Evolutionary conservation across 2,329 filamentous ascomycete genomes (phyloP), one percentile per base, ranked within the genome.

Genomic region (Corinectria fuckeliana): DNA sequence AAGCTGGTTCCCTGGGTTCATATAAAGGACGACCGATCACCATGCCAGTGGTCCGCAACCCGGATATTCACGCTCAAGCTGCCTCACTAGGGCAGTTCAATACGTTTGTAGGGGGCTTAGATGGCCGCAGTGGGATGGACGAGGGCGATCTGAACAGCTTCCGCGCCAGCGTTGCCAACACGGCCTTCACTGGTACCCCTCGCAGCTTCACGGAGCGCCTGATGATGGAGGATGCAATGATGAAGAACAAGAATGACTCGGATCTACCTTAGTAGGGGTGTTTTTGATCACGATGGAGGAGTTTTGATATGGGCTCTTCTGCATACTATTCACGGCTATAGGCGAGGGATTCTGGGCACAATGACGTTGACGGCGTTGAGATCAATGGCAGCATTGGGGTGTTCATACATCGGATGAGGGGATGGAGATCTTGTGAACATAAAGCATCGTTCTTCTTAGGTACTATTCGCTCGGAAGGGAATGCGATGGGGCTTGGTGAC

Each of bases 11-110:
- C 6, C 70, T 82, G 13, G 83, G 83, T 3, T 85, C 83, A n/a
- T 85, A 84, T 65, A 83, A 80, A 66, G 83, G 83, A 41, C 78
- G 78, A 18, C 78, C 83, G 13, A 80, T 87, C 47, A 76, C 78
- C 32, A 83, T 85, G 74, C 79, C 81, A 2, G 76, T 85, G 13
- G 78, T 86, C 44, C 78, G 77, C 47, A 78, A 82, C 48, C 77
- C 81, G 8, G 78, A 82, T 20, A 53, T 86, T 1, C 79, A 83
- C 56, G 81, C 79, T 21, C 75, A 77, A 63, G 82, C 82, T 2
- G 79, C 77, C 10, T 78, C 79, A 10, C 72, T 84, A 50, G 82
- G 82, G 34, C 76, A 81, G 16, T 72, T 85, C 45, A 78, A 76
- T 60, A 79, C 77, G 20, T 85, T 85, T 69, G 81, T 85, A 8